A percentile compares a stretch with the other conserved stretches of the same genome.
Evolutionary conservation across 768 basidiomycete genomes (phyloP).

Genomic region (Porpolomopsis calyptriformis): DNA sequence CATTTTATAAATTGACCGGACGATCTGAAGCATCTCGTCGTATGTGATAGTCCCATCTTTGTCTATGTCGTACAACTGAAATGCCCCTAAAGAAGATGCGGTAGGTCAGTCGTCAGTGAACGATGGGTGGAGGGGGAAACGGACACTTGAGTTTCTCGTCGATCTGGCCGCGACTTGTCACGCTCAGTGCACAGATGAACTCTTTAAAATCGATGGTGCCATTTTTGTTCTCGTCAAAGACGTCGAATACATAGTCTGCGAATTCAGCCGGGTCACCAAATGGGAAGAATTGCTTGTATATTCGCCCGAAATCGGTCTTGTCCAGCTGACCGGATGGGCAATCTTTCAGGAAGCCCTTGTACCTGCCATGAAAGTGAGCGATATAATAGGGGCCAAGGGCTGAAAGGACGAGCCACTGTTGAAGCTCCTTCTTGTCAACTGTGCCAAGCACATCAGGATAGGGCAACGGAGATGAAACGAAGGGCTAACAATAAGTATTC

Average conservation of each 20-base stretch:
- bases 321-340: conserved; percentile 95
- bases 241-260: conserved; percentile 97
- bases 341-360: conserved; percentile 98
- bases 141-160: conserved; percentile 98
- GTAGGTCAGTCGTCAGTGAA: conserved; percentile 12
- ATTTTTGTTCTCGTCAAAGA: conserved; percentile 91
- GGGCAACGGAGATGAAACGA: conserved; percentile 6
- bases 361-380: conserved; percentile 42
- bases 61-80: conserved; percentile 98
- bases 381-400: conserved; percentile 7
- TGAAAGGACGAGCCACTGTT: conserved; percentile 62
- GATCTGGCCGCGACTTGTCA: conserved; percentile 84
- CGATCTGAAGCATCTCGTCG: conserved; percentile 98
- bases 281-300: conserved; percentile 99
- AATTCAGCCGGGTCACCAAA: conserved; percentile 97
- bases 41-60: conserved; percentile 97
- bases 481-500: conserved; percentile 84
- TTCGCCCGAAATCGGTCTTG: conserved; percentile 90
- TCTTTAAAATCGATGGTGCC: conserved; percentile 99
- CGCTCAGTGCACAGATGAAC: conserved; percentile 95
- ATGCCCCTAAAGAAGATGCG: conserved; percentile 75
- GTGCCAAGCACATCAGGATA: conserved; percentile 65
- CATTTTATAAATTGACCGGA: conserved; percentile 99
- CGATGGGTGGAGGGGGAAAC: conserved; percentile 28
- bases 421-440: conserved; percentile 96